A percentile compares a stretch with the other conserved stretches of the same genome.
Evolutionary conservation across 441 rosid species (phyloP).

Genomic region (Aquilaria agallochum): DNA sequence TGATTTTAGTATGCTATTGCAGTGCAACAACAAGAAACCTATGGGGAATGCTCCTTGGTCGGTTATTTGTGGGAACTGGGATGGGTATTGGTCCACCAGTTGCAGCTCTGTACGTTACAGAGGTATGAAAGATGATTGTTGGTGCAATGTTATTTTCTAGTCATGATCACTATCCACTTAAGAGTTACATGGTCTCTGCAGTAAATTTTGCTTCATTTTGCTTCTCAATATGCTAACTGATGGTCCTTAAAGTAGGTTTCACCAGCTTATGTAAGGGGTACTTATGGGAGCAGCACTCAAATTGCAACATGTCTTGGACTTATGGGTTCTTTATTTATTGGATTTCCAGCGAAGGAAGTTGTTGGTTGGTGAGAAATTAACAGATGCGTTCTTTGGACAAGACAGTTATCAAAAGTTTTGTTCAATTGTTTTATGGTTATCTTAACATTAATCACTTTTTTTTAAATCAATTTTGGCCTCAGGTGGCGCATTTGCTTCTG

Average conservation of each 20-base stretch:
- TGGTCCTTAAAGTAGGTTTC: slow-evolving; percentile 52
- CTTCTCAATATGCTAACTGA: slow-evolving; percentile 5
- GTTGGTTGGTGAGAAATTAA: slow-evolving; percentile 68
- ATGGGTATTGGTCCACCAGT: slow-evolving; percentile 80
- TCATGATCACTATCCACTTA: slow-evolving; percentile 7
- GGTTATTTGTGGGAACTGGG: slow-evolving; percentile 70
- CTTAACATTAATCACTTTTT: background rate
- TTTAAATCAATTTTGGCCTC: slow-evolving; percentile 17
- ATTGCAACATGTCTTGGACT: slow-evolving; percentile 94
- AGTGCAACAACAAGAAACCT: slow-evolving; percentile 61
- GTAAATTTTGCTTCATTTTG: background rate
- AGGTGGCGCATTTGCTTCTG: slow-evolving; percentile 99
- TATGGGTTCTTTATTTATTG: slow-evolving; percentile 70
- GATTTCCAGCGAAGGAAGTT: slow-evolving; percentile 74
- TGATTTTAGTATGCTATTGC: slow-evolving; percentile 22
- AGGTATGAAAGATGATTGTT: slow-evolving; percentile 39
- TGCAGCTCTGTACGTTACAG: slow-evolving; percentile 76
- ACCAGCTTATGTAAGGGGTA: slow-evolving; percentile 88
- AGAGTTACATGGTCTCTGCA: background rate
- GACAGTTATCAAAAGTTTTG: slow-evolving; percentile 4
- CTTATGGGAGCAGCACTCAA: slow-evolving; percentile 93
- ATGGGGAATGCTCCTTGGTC: slow-evolving; percentile 73
- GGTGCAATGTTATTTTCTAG: slow-evolving; percentile 10
- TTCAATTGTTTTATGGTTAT: slow-evolving; percentile 5
- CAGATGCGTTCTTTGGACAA: slow-evolving; percentile 11